Evolutionary conservation across 805 yeast species (phyloP), one percentile per base, ranked within the genome.

Genomic region (Yarrowia sp.): DNA sequence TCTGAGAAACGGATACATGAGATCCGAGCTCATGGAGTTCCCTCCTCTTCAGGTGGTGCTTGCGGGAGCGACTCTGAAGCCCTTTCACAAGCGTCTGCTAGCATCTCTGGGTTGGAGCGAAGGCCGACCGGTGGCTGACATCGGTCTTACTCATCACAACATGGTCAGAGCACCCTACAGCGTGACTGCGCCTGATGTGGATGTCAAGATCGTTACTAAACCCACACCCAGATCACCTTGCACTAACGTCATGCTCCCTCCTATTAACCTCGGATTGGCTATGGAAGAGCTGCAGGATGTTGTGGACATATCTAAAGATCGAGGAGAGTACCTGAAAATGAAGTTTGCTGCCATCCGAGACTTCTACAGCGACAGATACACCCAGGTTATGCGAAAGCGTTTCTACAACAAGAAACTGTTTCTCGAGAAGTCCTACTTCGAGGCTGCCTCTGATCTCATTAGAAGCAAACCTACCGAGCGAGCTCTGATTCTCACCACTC

Each of bases 1-100:
- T 18, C 47, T 38, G 9, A 6, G 61, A 55, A 55, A 55, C 38
- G 61, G 61, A 24, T 55, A 38, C 47, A 38, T 55, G 61, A n/a
- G 61, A 27, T 38, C 46, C n/a, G 47, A 55, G 16, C 47, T 55
- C 29, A 19, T 39, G 29, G 47, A 21, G 21, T 55, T 55, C 36
- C 61, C 61, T 4, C 61, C 61, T 5, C 38, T 55, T 7, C 46
- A 55, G 12, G 18, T 55, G n/a, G 47, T 55, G 13, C 21, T 31
- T 31, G 47, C 61, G 2, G 61, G 61, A 13, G 36, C 61, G 2
- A 55, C 46, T 6, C 36, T 55, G 18, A 55, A 39, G 13, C 47
- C 61, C 18, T 55, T 55, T 8, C 61, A 55, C 16, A 39, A 39
- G 13, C 35, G 61, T 9, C 47, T 55, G 2, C 27, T 55, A 31